Percentiles rank a stretch among this genome's conserved stretches.
phyloP scores from a whole-genome alignment of 2,329 filamentous ascomycete genomes.

The Aschersonia sp. region DNA sequence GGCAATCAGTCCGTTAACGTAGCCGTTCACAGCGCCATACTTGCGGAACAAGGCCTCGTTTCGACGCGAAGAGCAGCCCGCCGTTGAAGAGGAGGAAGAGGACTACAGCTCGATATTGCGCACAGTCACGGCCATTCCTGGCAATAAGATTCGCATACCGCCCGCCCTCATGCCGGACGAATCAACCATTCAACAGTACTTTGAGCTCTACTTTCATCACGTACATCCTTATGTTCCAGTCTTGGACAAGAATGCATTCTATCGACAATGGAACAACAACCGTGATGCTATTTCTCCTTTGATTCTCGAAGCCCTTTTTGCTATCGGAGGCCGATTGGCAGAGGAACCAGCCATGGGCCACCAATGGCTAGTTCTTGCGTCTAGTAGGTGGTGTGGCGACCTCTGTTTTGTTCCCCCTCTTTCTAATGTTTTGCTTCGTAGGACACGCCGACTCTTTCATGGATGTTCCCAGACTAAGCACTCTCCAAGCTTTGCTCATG shows the following conservation, averaged over 20 bases:
- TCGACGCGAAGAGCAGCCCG: conserved; percentile 42
- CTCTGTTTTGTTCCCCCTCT: too few relatives aligned
- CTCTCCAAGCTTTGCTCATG: conserved; percentile 77
- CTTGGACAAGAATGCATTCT: conserved; percentile 67
- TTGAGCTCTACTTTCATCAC: conserved; percentile 79
- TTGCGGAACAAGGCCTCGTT: conserved; percentile 49
- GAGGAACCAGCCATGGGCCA: conserved; percentile 75
- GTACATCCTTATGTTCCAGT: conserved; percentile 91
- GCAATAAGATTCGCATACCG: conserved; percentile 72
- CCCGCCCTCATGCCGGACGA: conserved; percentile 87
- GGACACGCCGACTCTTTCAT: conserved; percentile 88
- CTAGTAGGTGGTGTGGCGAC: conserved; percentile 37
- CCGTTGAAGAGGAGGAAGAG: conserved; percentile 45
- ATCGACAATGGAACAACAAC: conserved; percentile 77
- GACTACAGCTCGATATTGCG: conserved; percentile 61
- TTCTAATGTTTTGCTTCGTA: conserved; percentile 16
- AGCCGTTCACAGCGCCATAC: conserved; percentile 52
- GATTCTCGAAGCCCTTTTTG: conserved; percentile 80
- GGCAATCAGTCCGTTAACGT: background rate
- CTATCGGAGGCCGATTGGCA: conserved; percentile 70
- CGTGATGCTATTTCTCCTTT: conserved; percentile 77
- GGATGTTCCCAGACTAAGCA: conserved; percentile 80
- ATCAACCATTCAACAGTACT: conserved; percentile 66
- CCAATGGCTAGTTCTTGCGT: conserved; percentile 84
- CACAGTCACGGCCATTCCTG: conserved; percentile 50